A percentile compares a stretch with the other conserved stretches of the same genome.
Conservation (phyloP, 352 stramenopile genomes). For the Pythium sukuiense region DNA sequence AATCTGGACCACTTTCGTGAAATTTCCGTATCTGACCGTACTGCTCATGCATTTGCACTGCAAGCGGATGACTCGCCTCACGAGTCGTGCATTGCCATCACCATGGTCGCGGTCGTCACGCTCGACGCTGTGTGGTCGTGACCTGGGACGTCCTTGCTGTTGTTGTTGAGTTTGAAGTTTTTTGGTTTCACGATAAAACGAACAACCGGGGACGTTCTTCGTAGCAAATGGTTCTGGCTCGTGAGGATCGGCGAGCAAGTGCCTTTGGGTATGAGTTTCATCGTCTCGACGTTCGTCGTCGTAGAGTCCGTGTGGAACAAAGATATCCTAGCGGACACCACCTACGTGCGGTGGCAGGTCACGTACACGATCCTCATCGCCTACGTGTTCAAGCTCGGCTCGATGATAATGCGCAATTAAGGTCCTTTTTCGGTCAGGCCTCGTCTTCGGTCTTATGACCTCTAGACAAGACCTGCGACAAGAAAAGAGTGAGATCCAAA, state of each 20-base stretch:
- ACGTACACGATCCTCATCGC: constrained; percentile 35
- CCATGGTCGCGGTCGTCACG: constrained; percentile 21
- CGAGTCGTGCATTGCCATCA: constrained; percentile 15
- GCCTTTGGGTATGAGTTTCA: constrained; percentile 29
- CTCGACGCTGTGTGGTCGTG: constrained; percentile 26
- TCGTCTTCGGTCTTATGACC: too few relatives aligned
- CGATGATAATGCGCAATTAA: too few relatives aligned
- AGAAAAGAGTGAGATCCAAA: too few relatives aligned
- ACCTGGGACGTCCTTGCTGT: constrained; percentile 21
- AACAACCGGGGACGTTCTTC: constrained; percentile 29
- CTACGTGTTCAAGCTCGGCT: constrained; percentile 30
- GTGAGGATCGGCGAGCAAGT: constrained; percentile 33
- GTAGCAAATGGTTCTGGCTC: constrained; percentile 31
- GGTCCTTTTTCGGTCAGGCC: too few relatives aligned
- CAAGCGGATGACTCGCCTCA: too few relatives aligned
- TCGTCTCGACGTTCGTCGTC: constrained; percentile 35
- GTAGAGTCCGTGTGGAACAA: constrained; percentile 34
- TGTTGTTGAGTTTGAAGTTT: too few relatives aligned
- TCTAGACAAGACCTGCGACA: too few relatives aligned
- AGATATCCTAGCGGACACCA: constrained; percentile 29
- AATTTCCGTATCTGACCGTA: too few relatives aligned
- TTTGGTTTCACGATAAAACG: too few relatives aligned
- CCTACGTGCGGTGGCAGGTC: constrained; percentile 32
- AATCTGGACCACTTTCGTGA: too few relatives aligned
- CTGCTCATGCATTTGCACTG: too few relatives aligned